Evolutionary conservation across 129 eudicot species (phyloP).

Genomic region (Artemisia tridentata): DNA sequence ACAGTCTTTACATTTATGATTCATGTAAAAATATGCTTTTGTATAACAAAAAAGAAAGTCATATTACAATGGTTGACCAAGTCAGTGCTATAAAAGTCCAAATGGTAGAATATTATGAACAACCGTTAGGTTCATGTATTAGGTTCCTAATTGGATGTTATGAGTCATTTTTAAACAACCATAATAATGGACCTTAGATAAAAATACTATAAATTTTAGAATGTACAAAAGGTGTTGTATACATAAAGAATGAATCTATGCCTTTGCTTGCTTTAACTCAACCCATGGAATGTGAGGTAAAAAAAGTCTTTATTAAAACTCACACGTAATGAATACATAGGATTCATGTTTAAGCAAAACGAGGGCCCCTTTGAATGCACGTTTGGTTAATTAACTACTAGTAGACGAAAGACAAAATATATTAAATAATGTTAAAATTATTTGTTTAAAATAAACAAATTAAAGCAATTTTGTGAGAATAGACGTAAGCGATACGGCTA

Average conservation of each 20-base stretch:
- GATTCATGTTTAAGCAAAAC: constrained; percentile 27
- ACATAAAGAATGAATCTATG: constrained; percentile 13
- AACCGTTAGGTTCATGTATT: no score
- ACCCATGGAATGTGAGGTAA: constrained; percentile 23
- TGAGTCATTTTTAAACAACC: no score
- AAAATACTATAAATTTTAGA: no score
- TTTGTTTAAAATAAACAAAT: not conserved
- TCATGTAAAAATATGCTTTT: no score
- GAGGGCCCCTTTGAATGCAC: constrained; percentile 19
- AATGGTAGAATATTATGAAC: no score
- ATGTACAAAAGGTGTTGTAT: no score
- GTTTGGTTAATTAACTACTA: constrained; percentile 8
- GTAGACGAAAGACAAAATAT: not conserved
- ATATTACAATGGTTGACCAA: no score
- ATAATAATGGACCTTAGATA: no score
- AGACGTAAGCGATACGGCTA: constrained; percentile 6
- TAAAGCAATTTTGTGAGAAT: not conserved
- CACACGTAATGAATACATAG: constrained; percentile 36
- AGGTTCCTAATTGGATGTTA: no score
- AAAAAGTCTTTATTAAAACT: constrained; percentile 26
- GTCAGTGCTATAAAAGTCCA: no score
- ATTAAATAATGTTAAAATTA: not conserved
- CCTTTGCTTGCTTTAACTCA: constrained; percentile 34
- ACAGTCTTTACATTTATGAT: no score
- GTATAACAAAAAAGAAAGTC: no score